Base-by-base conservation (phyloP, 805 yeast genomes). In the Zygoascus ofunaensis region DNA sequence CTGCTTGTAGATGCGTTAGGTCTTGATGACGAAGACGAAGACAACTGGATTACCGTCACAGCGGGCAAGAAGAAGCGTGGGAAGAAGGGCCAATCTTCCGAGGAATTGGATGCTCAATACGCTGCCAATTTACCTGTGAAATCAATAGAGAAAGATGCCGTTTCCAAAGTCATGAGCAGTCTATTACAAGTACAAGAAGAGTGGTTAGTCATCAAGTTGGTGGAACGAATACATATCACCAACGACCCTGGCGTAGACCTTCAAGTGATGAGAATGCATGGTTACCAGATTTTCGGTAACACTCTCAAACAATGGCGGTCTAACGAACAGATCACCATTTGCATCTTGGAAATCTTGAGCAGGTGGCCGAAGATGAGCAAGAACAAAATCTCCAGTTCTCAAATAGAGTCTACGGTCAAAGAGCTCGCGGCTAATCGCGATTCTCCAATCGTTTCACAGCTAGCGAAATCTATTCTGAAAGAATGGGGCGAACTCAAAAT, bases 1-100 rank as follows among this genome's bases (percentile, higher is more conserved):
- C 75, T 79, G 20, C 73, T 83, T 30, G 78, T 92, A 7, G 94
- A 84, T 49, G 97, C 96, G 0, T 70, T 92, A 39, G 95, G 95
- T 17, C 81, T 89, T 7, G 58, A 56, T 34, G 49, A 53, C 12
- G 78, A 77, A 49, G 95, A 86, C 58, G 81, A 79, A 55, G 77
- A 71, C 45, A 82, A 49, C 42, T 63, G 69, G 65, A 53, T 53
- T 10, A 35, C 51, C 14, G 51, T 50, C n/a, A 46, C 51, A 3
- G 50, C 89, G 80, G 64, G 83, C 48, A 76, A 76, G 59, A 71
- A 70, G 52, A 80, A 79, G 65, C 72, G 17, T 73, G 72, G 43
- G 14, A 28, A 17, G 18, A 41, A 37, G 32, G 41, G 46, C 26
- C 34, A 24, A 12, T 20, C 24, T 21, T 24, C 45, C 12, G 36